A percentile compares a stretch with the other conserved stretches of the same genome.
These are phyloP conservation scores for Cercospora zeina DNA, from an alignment of 2,329 filamentous ascomycete species.

Conservation along the genomic window DNA sequence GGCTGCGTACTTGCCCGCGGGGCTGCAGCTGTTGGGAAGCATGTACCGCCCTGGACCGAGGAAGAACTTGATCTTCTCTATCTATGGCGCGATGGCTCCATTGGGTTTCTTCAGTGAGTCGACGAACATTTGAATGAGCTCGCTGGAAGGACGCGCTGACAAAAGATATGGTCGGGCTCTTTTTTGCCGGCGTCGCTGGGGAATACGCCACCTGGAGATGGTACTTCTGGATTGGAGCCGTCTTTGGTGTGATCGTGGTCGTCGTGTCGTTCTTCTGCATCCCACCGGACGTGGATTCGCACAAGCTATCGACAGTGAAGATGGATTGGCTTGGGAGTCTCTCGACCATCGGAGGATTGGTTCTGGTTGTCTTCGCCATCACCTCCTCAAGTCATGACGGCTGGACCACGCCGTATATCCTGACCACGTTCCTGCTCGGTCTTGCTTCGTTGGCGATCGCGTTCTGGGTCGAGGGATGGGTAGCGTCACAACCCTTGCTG, in stretches of 20 bases:
- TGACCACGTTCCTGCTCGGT: slow-evolving; percentile 64
- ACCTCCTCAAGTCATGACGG: slow-evolving; percentile 69
- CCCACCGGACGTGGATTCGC: slow-evolving; percentile 50
- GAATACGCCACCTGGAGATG: slow-evolving; percentile 61
- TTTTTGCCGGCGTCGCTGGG: slow-evolving; percentile 62
- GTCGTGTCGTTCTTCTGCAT: slow-evolving; percentile 52
- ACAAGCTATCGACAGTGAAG: slow-evolving; percentile 44
- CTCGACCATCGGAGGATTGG: slow-evolving; percentile 64
- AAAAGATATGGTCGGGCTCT: slow-evolving; percentile 54
- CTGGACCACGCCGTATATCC: slow-evolving; percentile 74
- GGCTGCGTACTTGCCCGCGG: slow-evolving; percentile 40
- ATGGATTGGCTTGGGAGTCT: slow-evolving; percentile 71
- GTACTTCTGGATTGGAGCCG: slow-evolving; percentile 68
- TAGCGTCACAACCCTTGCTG: slow-evolving; percentile 66
- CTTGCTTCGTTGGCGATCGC: slow-evolving; percentile 59
- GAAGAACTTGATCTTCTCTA: slow-evolving; percentile 42
- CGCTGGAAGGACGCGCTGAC: background rate
- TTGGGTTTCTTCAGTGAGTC: slow-evolving; percentile 56
- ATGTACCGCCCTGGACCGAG: slow-evolving; percentile 42
- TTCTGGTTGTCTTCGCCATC: slow-evolving; percentile 72
- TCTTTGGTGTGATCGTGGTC: slow-evolving; percentile 52
- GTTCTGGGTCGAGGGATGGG: slow-evolving; percentile 71
- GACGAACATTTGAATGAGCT: background rate
- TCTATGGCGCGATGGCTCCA: slow-evolving; percentile 55
- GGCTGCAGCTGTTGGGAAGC: slow-evolving; percentile 39